Percentiles rank a stretch among this genome's conserved stretches.
Conservation (phyloP, 768 basidiomycete genomes). For the Pisolithus orientalis region DNA sequence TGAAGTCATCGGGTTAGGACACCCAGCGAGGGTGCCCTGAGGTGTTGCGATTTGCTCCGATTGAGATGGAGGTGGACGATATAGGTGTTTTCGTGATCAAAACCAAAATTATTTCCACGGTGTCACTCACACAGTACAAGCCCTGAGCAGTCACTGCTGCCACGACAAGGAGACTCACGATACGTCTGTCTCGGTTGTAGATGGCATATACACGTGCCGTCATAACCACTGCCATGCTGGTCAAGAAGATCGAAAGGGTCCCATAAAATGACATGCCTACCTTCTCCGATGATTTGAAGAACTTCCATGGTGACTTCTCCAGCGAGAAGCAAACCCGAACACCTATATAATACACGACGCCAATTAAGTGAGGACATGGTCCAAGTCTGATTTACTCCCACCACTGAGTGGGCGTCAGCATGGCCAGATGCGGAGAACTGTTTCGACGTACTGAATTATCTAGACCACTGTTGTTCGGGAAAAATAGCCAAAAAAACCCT, state of each 20-base stretch:
- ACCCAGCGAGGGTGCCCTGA: no score
- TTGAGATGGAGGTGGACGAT: no score
- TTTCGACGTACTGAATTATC: not conserved
- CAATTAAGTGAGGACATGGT: not conserved
- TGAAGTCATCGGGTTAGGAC: no score
- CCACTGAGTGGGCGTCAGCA: not conserved
- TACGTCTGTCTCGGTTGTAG: not conserved
- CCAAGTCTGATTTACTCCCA: not conserved
- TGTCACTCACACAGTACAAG: not conserved
- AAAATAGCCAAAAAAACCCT: conserved; percentile 31
- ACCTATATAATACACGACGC: not conserved
- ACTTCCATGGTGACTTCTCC: not conserved
- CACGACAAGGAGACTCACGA: not conserved
- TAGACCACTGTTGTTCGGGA: not conserved
- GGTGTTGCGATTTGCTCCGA: no score
- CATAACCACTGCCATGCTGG: not conserved
- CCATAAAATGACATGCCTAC: not conserved
- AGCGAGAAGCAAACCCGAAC: not conserved
- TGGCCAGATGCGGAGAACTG: not conserved
- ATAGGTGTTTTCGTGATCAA: no score
- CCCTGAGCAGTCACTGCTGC: not conserved
- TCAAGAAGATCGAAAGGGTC: not conserved
- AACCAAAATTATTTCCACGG: no score
- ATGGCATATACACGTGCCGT: not conserved
- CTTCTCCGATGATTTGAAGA: not conserved